Evolutionary conservation across 257 asterid genomes (phyloP).

Genomic region (Rhazya stricta): DNA sequence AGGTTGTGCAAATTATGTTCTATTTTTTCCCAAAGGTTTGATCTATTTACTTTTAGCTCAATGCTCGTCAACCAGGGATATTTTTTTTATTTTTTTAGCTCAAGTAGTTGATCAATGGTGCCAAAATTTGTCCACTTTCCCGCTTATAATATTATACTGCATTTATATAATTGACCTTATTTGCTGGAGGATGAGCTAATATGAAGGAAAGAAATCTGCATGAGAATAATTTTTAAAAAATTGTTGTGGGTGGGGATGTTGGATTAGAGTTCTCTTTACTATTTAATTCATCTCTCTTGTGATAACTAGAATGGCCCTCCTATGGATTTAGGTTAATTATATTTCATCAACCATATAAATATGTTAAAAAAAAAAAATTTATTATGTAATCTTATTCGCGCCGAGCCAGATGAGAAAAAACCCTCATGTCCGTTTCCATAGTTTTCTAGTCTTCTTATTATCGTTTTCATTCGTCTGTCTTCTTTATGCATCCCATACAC

Average conservation of each 20-base stretch:
- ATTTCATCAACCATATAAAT: too few relatives aligned
- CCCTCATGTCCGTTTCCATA: too few relatives aligned
- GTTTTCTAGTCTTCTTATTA: too few relatives aligned
- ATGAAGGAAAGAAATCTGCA: not conserved
- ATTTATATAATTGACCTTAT: not conserved
- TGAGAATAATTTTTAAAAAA: not conserved
- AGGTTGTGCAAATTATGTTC: conserved; percentile 1
- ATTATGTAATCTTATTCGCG: too few relatives aligned
- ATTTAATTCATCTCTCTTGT: not conserved
- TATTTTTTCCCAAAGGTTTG: too few relatives aligned
- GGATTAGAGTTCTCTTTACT: not conserved
- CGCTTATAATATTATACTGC: not conserved
- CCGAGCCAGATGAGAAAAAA: too few relatives aligned
- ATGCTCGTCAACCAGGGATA: not conserved
- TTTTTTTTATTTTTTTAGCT: not conserved
- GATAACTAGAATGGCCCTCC: not conserved
- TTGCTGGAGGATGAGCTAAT: too few relatives aligned
- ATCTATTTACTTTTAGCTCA: not conserved
- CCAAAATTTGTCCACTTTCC: too few relatives aligned
- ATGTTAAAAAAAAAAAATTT: too few relatives aligned
- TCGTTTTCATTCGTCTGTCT: not conserved
- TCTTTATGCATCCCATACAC: not conserved
- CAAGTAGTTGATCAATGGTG: too few relatives aligned
- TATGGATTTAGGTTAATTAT: too few relatives aligned
- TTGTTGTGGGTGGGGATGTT: too few relatives aligned